Base-by-base conservation (phyloP, 208 protist genomes). In the Crithidia expoeki region DNA sequence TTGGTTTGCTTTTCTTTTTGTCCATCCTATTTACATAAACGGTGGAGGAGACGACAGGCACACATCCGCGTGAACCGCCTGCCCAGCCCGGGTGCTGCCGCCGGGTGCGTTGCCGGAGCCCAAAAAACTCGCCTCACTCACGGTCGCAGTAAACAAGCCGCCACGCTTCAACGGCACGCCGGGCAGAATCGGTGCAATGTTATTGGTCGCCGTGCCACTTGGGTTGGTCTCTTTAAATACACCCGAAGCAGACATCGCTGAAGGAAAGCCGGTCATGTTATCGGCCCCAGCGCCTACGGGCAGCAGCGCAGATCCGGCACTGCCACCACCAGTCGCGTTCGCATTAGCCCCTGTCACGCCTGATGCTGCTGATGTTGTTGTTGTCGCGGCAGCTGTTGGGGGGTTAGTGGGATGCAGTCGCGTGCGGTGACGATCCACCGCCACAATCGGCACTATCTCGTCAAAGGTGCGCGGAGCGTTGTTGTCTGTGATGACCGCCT, bases 401-500 rank as follows among this genome's bases (percentile, higher is more conserved):
- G 42, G 27, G 3, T 36, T 36, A 14, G 21, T 2, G 11, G 55
- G 61, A 46, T 68, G 40, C 56, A 66, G 44, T 11, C 68, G 59
- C 0, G 64, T 63, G 55, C 62, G 67, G 62, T 88, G 84, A 7
- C 88, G 76, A 50, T 90, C 88, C 30, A 93, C 80, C 17, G 88
- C 78, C 1, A 73, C 72, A 28, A 93, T 90, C n/a, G 84, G 88
- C 21, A 74, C 71, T 11, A 87, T 23, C 60, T 87, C 69, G 51
- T 93, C 88, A 56, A 87, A 93, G 36, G 77, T 80, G 28, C 65
- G 70, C 50, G 78, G 79, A 1, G 73, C 81, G 21, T 55, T 62
- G 25, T 72, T 72, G 21, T 74, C 64, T 19, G 34, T 33, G 49
- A 82, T 38, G 12, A 72, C 53, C 46, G 58, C 3, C 58, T 69